Percentiles rank a stretch among this genome's conserved stretches.
phyloP scores from a whole-genome alignment of 1,284 basidiomycete species.

The Austropuccinia psidii region DNA sequence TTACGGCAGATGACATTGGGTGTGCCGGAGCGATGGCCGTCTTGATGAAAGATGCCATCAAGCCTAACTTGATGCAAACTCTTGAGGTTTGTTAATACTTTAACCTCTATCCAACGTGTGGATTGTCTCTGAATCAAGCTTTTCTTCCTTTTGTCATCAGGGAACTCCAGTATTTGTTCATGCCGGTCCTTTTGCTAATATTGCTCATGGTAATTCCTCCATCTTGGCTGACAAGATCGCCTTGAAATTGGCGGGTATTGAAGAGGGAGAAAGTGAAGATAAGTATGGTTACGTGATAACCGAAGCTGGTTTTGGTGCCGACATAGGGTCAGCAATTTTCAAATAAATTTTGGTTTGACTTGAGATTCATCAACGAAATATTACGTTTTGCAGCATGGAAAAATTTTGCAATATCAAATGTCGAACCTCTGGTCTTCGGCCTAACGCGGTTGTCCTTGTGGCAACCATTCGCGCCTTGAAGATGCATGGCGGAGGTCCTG shows the following conservation, averaged over 20 bases:
- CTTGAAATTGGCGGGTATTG: slow-evolving; percentile 92
- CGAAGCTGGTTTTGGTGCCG: slow-evolving; percentile 96
- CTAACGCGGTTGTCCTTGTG: slow-evolving; percentile 90
- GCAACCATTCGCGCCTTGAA: slow-evolving; percentile 96
- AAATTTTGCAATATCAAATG: slow-evolving; percentile 99
- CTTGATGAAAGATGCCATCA: slow-evolving; percentile 98
- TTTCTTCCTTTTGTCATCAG: slow-evolving; percentile 46
- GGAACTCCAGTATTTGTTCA: slow-evolving; percentile 99
- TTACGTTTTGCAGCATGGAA: slow-evolving; percentile 47
- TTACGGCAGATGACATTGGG: slow-evolving; percentile 95
- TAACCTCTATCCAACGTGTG: not conserved
- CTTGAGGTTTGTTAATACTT: slow-evolving; percentile 57
- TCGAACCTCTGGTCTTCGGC: slow-evolving; percentile 79
- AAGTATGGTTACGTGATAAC: slow-evolving; percentile 92
- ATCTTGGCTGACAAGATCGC: slow-evolving; percentile 94
- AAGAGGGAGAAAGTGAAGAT: slow-evolving; percentile 73
- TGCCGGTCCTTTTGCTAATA: slow-evolving; percentile 97
- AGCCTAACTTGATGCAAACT: slow-evolving; percentile 98
- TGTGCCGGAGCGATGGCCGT: slow-evolving; percentile 93
- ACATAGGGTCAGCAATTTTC: slow-evolving; percentile 62
- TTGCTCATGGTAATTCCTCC: slow-evolving; percentile 97
- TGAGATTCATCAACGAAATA: slow-evolving; percentile 51
- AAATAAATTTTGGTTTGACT: slow-evolving; percentile 51
- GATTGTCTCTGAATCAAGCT: not conserved
- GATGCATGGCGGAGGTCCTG: slow-evolving; percentile 98